These are phyloP conservation scores for Phyllosticta paracitricarpa DNA, from an alignment of 2,329 filamentous ascomycete species.

Conservation along the genomic window DNA sequence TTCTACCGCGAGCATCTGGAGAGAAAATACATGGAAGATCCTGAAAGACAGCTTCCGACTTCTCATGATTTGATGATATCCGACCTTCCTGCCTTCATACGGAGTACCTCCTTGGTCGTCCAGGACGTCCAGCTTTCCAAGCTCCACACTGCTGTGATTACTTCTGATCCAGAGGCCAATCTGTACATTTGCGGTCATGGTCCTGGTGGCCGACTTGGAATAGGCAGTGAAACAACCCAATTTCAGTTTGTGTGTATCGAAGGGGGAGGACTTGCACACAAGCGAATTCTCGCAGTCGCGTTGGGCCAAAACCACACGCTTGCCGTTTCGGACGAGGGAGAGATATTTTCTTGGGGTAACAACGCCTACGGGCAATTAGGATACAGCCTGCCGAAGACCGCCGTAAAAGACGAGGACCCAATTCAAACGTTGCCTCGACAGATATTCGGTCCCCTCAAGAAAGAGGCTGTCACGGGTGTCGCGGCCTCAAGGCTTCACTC, in stretches of 20 bases:
- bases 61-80: conserved; percentile 18
- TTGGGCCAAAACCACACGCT: conserved; percentile 88
- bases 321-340: conserved; percentile 75
- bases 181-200: conserved; percentile 90
- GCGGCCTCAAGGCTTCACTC: conserved; percentile 89
- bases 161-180: conserved; percentile 78
- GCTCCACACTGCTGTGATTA: conserved; percentile 80
- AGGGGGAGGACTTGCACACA: conserved; percentile 60
- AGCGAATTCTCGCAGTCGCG: conserved; percentile 65
- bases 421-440: conserved; percentile 75
- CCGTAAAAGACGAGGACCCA: conserved; percentile 67
- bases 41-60: conserved; percentile 10
- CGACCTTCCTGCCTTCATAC: conserved; percentile 63
- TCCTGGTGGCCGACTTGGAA: conserved; percentile 76
- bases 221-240: conserved; percentile 80
- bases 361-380: conserved; percentile 81
- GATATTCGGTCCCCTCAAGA: conserved; percentile 84
- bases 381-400: conserved; percentile 61
- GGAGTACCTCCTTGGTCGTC: conserved; percentile 61
- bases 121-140: conserved; percentile 84
- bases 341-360: conserved; percentile 89
- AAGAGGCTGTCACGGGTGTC: conserved; percentile 69
- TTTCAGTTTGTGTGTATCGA: conserved; percentile 81
- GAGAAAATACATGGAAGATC: conserved; percentile 30
- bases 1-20: conserved; percentile 62